Evolutionary conservation across 2,329 filamentous ascomycete species (phyloP), one percentile per base, ranked within the genome.

Genomic region (Beauveria scarabaeidicola): DNA sequence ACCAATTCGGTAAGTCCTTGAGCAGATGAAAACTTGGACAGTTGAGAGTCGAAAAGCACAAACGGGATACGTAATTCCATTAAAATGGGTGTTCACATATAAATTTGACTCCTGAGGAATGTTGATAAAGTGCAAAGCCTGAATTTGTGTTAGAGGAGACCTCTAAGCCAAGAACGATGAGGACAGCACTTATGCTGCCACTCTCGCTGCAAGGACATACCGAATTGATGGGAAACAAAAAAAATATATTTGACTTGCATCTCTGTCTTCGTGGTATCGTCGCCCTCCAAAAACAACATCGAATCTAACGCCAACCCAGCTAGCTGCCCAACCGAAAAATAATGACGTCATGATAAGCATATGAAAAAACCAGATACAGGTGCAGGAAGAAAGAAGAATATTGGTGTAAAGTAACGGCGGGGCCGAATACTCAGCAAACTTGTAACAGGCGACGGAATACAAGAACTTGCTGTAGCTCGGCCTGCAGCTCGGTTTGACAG

Each of bases 301-400:
- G 23, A 48, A 13, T 47, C 29, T 7, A 51, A 38, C 47, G 55
- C 46, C 46, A 17, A 23, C 55, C 21, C 32, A 32, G 11, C 46
- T 38, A 48, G 43, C 32, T 55, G 36, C 3, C 21, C 19, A 32
- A 46, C 43, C 15, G 8, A 41, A 13, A 43, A 32, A 27, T 17
- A 50, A 41, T 19, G 6, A 50, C 19, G 25, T 15, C n/a, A 50
- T 21, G 32, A 32, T 3, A 10, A 40, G 54, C 27, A 23, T n/a
- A 47, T 13, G n/a, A n/a, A 15, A 10, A 17, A 44, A 40, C 65
- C 44, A n/a, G 21, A 43, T 52, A 52, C 50, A 52, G 10, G 50
- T 40, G 44, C 29, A 27, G n/a, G 7, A 50, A 19, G 29, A 9
- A 21, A 23, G 32, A 36, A 40, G 1, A 19, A 46, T 9, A 25